Evolutionary conservation across 176 grass and related monocot genomes (phyloP), one percentile per base, ranked within the genome.

Genomic region (Raddia guianensis): DNA sequence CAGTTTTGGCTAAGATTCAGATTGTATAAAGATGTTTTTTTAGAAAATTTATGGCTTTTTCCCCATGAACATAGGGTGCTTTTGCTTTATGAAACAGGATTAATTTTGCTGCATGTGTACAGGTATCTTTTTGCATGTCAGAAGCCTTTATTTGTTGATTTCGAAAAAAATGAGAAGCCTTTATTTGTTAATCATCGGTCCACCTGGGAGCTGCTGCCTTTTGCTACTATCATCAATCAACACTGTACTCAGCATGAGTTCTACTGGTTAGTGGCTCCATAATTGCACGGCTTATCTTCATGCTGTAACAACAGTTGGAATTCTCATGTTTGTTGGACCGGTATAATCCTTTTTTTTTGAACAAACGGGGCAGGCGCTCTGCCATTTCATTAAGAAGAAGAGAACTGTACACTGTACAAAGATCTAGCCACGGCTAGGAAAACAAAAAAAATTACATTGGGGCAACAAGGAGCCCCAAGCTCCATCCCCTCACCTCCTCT

Each of bases 291-390:
- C 62, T 83, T 77, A 48, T 73, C 32, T 73, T 79, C 53, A 43
- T 79, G 68, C 80, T 62, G 64, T 58, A 59, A 83, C 45, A 83
- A 45, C 13, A 67, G 34, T 19, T 79, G 54, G 63, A 88, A 48
- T 49, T 72, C 55, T 63, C 79, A 50, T 72, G 63, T 74, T 65
- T 43, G 19, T 66, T 83, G 60, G 19, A 12, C 8, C 16, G 37
- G 52, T 49, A 64, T 82, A 52, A 75, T 75, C 52, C 58, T 61
- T n/a, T n/a, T n/a, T n/a, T n/a, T n/a, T n/a, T n/a, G n/a, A n/a
- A n/a, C n/a, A n/a, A n/a, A n/a, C n/a, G n/a, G n/a, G n/a, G n/a
- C n/a, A n/a, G n/a, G n/a, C n/a, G n/a, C n/a, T n/a, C n/a, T n/a
- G n/a, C n/a, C n/a, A n/a, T n/a, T n/a, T n/a, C n/a, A n/a, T n/a